Conservation (phyloP, 1,284 basidiomycete species). For the Cryptococcus sp. region DNA sequence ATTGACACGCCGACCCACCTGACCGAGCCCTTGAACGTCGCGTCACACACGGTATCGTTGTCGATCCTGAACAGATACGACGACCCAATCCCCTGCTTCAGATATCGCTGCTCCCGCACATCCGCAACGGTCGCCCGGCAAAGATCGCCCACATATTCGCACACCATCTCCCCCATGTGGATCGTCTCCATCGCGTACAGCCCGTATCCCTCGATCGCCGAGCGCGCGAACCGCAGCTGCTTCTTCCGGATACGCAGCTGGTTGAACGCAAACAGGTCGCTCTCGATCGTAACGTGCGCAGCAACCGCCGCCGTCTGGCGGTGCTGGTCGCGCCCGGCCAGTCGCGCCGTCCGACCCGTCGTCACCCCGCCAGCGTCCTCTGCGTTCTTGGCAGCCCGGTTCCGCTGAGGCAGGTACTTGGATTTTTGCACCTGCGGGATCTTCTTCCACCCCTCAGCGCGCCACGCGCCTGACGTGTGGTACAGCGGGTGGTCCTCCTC, state of each 20-base stretch:
- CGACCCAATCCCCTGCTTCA: constrained; percentile 90
- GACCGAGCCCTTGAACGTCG: constrained; percentile 96
- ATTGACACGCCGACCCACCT: constrained; percentile 60
- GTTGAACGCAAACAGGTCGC: constrained; percentile 79
- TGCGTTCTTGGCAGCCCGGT: constrained; percentile 53
- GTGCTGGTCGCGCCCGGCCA: constrained; percentile 94
- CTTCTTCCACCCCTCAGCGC: constrained; percentile 93
- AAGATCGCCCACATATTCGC: constrained; percentile 98
- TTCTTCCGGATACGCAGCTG: constrained; percentile 98
- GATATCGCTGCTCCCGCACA: constrained; percentile 93
- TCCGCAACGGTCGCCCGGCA: constrained; percentile 94
- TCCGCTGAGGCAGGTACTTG: constrained; percentile 66
- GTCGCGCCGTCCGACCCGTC: constrained; percentile 85
- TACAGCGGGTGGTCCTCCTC: constrained; percentile 36
- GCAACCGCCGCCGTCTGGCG: constrained; percentile 59
- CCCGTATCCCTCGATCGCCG: constrained; percentile 98
- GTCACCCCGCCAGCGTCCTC: constrained; percentile 54
- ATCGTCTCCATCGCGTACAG: constrained; percentile 94
- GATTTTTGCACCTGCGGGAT: constrained; percentile 90
- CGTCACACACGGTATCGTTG: constrained; percentile 90
- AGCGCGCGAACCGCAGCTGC: constrained; percentile 90
- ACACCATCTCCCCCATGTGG: constrained; percentile 94
- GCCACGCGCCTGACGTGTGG: constrained; percentile 44
- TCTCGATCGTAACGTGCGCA: constrained; percentile 48
- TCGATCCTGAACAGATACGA: constrained; percentile 92